phyloP scores from a whole-genome alignment of 495 filamentous ascomycete genomes.

The Trichoderma gamsii region DNA sequence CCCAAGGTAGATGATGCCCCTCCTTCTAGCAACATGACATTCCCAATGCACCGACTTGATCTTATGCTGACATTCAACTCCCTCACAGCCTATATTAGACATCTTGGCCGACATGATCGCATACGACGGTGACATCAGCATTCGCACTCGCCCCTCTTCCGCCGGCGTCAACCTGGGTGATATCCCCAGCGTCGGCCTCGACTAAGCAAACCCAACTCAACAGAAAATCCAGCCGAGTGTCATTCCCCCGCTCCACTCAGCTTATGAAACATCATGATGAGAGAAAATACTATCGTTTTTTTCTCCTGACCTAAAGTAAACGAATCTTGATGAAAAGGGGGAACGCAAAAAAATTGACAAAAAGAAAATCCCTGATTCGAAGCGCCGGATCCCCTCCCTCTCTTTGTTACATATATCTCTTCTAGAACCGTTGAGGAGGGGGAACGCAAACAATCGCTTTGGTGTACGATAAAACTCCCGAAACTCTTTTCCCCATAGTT shows the following conservation, averaged over 20 bases:
- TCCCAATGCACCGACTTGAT: not conserved
- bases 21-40: not conserved
- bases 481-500: not conserved
- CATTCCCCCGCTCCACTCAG: not conserved
- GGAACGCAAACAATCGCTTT: not conserved
- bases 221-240: not conserved
- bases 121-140: constrained; percentile 65
- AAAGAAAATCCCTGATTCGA: not conserved
- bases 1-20: constrained; percentile 55
- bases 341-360: not conserved
- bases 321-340: not conserved
- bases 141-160: constrained; percentile 45
- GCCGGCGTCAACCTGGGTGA: constrained; percentile 24
- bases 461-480: constrained; percentile 1
- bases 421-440: not conserved
- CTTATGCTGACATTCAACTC: not conserved
- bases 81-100: constrained; percentile 71
- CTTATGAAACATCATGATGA: not conserved
- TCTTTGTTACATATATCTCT: not conserved
- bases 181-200: constrained; percentile 38
- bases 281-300: not conserved
- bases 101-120: constrained; percentile 98
- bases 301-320: not conserved
- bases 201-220: constrained; percentile 27
- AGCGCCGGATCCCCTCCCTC: not conserved